Percentiles rank a stretch among this genome's conserved stretches.
Conservation (phyloP, 305 asterid species). For the Withania somnifera region DNA sequence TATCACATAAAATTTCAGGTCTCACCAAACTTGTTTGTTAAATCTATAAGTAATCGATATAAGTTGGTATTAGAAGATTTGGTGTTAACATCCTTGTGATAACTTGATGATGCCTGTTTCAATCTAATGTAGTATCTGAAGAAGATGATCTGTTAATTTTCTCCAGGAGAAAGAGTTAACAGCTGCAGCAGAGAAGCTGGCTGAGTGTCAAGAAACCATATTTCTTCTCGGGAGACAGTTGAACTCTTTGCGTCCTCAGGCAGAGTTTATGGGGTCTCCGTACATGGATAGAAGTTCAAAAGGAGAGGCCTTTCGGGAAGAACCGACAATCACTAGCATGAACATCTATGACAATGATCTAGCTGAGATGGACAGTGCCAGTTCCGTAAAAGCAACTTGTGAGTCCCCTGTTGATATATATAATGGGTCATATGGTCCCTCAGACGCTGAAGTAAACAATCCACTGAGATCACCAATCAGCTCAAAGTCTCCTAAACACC, state of each 20-base stretch:
- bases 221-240: slow-evolving; percentile 82
- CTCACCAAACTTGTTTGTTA: neutral
- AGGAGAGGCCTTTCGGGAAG: slow-evolving; percentile 29
- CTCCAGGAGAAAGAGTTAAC: slow-evolving; percentile 74
- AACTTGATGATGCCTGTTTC: neutral
- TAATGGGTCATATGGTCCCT: slow-evolving; percentile 37
- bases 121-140: neutral
- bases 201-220: slow-evolving; percentile 91
- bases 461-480: slow-evolving; percentile 44
- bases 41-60: neutral
- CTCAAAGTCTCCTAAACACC: slow-evolving; percentile 45
- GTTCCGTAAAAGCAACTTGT: slow-evolving; percentile 31
- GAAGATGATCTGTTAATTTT: neutral
- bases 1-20: neutral
- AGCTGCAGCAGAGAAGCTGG: slow-evolving; percentile 86
- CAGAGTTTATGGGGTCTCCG: slow-evolving; percentile 35
- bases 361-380: slow-evolving; percentile 30
- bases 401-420: slow-evolving; percentile 49
- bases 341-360: slow-evolving; percentile 43
- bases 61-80: neutral
- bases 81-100: neutral
- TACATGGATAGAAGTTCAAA: slow-evolving; percentile 25
- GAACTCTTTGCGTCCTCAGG: slow-evolving; percentile 58
- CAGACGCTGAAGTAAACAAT: slow-evolving; percentile 51
- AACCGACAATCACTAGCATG: slow-evolving; percentile 40